These are phyloP conservation scores for Rhododendron griersonianum DNA, from an alignment of 148 eudicot species.

Conservation along the genomic window DNA sequence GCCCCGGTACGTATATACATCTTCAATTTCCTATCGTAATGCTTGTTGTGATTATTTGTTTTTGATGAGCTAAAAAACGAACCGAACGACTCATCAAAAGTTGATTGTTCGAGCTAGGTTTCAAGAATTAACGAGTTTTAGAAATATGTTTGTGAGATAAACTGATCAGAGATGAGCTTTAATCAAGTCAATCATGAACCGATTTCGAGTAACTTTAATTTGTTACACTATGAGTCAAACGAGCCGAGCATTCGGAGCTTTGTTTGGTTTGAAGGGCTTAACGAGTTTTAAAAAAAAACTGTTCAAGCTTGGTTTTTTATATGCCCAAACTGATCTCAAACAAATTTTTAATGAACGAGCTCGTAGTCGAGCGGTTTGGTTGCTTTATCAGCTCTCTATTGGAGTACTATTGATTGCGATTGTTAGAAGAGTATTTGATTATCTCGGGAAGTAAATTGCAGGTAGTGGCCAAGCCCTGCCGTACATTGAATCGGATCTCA, in stretches of 20 bases:
- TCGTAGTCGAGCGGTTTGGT: not conserved
- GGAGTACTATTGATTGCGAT: not conserved
- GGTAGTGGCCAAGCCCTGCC: not conserved
- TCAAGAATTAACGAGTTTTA: too few species aligned
- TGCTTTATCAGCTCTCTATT: not conserved
- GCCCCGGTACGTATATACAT: conserved; percentile 35
- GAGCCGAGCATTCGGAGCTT: too few species aligned
- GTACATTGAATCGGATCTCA: not conserved
- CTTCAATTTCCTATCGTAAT: not conserved
- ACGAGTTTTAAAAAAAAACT: not conserved
- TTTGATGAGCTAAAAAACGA: not conserved
- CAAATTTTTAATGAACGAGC: not conserved
- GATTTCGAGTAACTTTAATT: not conserved
- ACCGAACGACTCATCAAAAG: not conserved
- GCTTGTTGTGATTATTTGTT: not conserved
- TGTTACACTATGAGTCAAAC: too few species aligned
- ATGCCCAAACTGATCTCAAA: not conserved
- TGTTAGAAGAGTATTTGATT: not conserved
- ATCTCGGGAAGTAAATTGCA: not conserved
- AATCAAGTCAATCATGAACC: too few species aligned
- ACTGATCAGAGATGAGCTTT: too few species aligned
- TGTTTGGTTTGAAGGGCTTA: too few species aligned
- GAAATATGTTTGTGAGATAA: too few species aligned
- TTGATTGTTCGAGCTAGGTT: not conserved
- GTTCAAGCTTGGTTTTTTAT: not conserved